Conservation (phyloP, 2,329 filamentous ascomycete species). For the Aspergillus carbonarius region DNA sequence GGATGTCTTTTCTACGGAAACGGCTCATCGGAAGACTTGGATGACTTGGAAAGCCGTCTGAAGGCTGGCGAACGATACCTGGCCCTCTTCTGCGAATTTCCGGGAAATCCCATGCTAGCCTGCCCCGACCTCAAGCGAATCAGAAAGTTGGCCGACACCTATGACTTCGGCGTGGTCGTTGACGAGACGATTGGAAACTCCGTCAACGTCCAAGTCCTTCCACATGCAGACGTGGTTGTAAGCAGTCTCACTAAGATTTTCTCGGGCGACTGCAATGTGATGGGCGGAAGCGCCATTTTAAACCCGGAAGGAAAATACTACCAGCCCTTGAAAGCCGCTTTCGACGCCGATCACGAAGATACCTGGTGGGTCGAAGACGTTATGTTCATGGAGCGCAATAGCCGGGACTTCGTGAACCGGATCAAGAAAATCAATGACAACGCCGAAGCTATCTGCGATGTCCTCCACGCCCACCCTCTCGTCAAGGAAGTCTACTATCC, state of each 20-base stretch:
- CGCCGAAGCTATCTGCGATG: neutral
- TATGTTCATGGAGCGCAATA: neutral
- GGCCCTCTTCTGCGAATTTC: slow-evolving; percentile 4
- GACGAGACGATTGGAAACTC: slow-evolving; percentile 1
- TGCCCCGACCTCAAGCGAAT: neutral
- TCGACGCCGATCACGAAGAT: neutral
- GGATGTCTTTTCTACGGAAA: neutral
- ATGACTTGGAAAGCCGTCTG: neutral
- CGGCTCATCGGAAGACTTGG: neutral
- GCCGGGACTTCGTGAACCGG: neutral
- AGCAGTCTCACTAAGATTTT: slow-evolving; percentile 8
- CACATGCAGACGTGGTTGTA: neutral
- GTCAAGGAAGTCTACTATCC: neutral
- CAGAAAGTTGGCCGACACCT: neutral
- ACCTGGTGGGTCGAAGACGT: neutral
- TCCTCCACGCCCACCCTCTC: neutral
- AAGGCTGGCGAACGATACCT: neutral
- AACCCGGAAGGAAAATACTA: neutral
- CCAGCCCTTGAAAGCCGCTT: neutral
- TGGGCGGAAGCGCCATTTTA: neutral
- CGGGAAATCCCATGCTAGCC: neutral
- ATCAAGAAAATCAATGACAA: neutral
- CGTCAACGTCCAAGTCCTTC: neutral
- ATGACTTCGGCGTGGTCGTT: slow-evolving; percentile 2
- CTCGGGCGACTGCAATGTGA: slow-evolving; percentile 3